Conservation (phyloP, 108 stramenopile species). For the Stephanodiscus triporus region DNA sequence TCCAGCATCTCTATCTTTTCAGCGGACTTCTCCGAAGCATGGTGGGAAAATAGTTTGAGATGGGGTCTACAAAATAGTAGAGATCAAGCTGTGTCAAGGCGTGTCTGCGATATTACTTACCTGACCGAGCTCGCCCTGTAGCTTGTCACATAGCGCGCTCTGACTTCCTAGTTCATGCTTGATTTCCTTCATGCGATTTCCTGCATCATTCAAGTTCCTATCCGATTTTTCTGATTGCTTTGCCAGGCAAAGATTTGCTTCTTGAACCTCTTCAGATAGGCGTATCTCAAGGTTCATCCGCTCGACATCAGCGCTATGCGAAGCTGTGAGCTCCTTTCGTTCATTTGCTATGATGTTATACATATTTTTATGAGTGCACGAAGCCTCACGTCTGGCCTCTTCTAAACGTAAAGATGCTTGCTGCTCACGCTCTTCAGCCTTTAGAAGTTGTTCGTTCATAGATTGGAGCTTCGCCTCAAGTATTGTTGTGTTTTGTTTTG, state of each 20-base stretch:
- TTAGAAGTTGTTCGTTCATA: slow-evolving; percentile 1
- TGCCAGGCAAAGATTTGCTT: slow-evolving; percentile 3
- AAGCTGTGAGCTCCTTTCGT: slow-evolving; percentile 14
- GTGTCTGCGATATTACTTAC: slow-evolving; percentile 12
- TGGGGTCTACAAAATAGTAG: neutral
- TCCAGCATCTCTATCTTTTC: slow-evolving; percentile 5
- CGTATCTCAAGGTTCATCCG: slow-evolving; percentile 12
- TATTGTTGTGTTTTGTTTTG: slow-evolving; percentile 12
- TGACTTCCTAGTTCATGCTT: slow-evolving; percentile 13
- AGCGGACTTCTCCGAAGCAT: neutral
- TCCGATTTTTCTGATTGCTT: slow-evolving; percentile 15
- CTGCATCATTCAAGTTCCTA: neutral
- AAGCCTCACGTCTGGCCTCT: slow-evolving; percentile 23
- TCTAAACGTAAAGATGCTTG: slow-evolving; percentile 11
- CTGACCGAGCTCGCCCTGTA: slow-evolving; percentile 18
- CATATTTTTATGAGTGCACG: slow-evolving; percentile 11
- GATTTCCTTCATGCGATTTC: slow-evolving; percentile 2
- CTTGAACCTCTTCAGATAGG: slow-evolving; percentile 2
- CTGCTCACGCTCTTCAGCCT: slow-evolving; percentile 35
- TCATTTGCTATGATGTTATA: slow-evolving; percentile 10
- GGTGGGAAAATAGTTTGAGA: neutral
- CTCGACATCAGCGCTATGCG: slow-evolving; percentile 25
- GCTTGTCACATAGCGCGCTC: slow-evolving; percentile 1
- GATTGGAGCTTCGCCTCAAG: slow-evolving; percentile 26
- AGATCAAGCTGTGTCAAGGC: neutral